Evolutionary conservation across 2,329 filamentous ascomycete species (phyloP).

Genomic region (Xylariales sp.): DNA sequence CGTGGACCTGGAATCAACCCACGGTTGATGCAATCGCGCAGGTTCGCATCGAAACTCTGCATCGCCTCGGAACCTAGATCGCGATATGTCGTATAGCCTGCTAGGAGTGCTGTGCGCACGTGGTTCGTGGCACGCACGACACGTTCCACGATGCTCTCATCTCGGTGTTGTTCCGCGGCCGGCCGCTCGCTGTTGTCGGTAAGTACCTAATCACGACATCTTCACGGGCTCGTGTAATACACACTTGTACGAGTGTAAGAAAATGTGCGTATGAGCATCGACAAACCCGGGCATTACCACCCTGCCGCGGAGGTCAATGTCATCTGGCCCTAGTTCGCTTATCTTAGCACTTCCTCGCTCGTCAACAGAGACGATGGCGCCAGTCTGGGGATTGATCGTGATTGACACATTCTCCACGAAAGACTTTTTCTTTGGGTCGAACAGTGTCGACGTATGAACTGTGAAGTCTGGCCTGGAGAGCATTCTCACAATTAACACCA

Average conservation of each 20-base stretch:
- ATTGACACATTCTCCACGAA: constrained; percentile 38
- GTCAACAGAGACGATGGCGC: constrained; percentile 34
- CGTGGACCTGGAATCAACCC: constrained; percentile 50
- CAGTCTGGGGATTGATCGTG: constrained; percentile 32
- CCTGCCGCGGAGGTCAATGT: constrained; percentile 49
- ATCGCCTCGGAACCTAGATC: constrained; percentile 52
- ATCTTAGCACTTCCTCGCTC: constrained; percentile 14
- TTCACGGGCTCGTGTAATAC: background rate
- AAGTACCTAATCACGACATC: background rate
- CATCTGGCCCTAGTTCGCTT: constrained; percentile 1
- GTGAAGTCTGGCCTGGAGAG: constrained; percentile 17
- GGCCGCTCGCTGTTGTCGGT: constrained; percentile 29
- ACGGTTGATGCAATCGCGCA: constrained; percentile 50
- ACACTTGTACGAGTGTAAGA: constrained; percentile 41
- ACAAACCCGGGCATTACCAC: constrained; percentile 49
- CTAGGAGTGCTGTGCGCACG: constrained; percentile 45
- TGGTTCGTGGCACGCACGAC: constrained; percentile 50
- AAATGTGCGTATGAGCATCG: constrained; percentile 53
- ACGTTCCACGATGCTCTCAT: constrained; percentile 54
- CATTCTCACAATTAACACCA: too few species aligned
- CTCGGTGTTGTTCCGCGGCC: constrained; percentile 45
- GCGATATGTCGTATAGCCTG: constrained; percentile 55
- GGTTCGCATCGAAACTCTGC: constrained; percentile 42
- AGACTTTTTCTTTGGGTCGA: constrained; percentile 38
- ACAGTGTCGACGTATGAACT: constrained; percentile 42